Percentiles rank a stretch among this genome's conserved stretches.
Conservation (phyloP, 2,329 filamentous ascomycete genomes). For the Gyromitra esculenta region DNA sequence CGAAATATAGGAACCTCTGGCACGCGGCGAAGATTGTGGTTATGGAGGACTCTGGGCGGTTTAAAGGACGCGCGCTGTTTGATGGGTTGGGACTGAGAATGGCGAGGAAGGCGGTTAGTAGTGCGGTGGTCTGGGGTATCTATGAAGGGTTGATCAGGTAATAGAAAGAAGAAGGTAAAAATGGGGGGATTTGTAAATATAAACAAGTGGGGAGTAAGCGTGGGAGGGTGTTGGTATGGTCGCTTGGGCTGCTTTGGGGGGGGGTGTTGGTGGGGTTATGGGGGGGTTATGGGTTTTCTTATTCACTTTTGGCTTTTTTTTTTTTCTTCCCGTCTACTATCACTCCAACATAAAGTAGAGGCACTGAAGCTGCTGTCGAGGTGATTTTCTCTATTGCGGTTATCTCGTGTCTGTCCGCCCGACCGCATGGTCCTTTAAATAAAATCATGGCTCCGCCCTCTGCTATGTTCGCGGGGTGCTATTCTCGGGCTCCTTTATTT, state of each 20-base stretch:
- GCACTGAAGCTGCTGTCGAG: no score
- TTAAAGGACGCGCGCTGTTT: conserved; percentile 67
- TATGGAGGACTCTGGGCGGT: conserved; percentile 76
- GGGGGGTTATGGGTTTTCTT: no score
- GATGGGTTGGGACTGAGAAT: conserved; percentile 87
- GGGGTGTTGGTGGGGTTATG: no score
- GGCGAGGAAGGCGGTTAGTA: conserved; percentile 89
- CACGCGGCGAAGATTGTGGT: conserved; percentile 82
- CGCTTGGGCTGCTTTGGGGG: neutral
- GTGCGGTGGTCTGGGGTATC: conserved; percentile 94
- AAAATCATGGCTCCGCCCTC: no score
- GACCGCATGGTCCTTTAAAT: no score
- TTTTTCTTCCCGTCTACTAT: neutral
- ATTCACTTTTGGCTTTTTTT: neutral
- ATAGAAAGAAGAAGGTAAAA: neutral
- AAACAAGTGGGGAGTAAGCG: neutral
- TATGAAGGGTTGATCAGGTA: conserved; percentile 91
- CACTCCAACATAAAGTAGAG: no score
- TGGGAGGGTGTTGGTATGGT: neutral
- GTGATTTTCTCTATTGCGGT: no score
- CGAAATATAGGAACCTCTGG: conserved; percentile 81
- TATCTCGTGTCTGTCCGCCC: no score
- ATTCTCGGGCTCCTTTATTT: no score
- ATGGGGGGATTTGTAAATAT: neutral
- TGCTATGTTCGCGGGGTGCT: no score